phyloP scores from a whole-genome alignment of 352 stramenopile species.

The Salisapilia sapeloensis region DNA sequence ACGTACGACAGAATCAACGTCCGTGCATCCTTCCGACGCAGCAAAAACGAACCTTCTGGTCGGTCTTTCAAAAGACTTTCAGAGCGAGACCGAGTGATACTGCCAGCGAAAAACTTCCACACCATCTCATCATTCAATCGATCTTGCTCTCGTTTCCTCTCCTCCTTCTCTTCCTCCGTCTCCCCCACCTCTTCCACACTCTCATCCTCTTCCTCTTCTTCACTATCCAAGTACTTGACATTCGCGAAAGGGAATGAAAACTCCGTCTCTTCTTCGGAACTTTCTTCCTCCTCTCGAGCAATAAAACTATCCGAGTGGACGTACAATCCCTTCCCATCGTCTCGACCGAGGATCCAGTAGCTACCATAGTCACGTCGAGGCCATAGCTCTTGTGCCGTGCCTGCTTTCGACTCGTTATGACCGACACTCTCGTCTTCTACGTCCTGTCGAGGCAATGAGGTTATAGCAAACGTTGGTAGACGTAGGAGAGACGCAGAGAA shows the following conservation, averaged over 20 bases:
- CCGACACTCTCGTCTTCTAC: constrained; percentile 4
- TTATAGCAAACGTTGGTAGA: constrained; percentile 62
- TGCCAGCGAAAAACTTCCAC: constrained; percentile 70
- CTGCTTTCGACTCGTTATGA: not conserved
- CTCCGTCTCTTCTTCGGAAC: constrained; percentile 16
- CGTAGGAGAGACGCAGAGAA: constrained; percentile 50
- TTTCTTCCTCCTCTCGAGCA: constrained; percentile 33
- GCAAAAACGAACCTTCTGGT: constrained; percentile 55
- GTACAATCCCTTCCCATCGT: constrained; percentile 59
- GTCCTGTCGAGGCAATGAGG: constrained; percentile 43
- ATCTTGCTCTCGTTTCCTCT: constrained; percentile 15
- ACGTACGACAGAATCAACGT: constrained; percentile 75
- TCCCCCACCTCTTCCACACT: not conserved
- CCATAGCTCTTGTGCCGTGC: not conserved
- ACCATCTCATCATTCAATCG: constrained; percentile 35
- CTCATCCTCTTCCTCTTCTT: constrained; percentile 1
- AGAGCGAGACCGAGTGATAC: constrained; percentile 41
- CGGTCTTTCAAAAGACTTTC: constrained; percentile 21
- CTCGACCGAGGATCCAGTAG: constrained; percentile 66
- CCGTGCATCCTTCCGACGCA: constrained; percentile 65
- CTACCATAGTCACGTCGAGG: constrained; percentile 37
- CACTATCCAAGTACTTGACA: constrained; percentile 8
- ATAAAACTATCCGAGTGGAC: constrained; percentile 57
- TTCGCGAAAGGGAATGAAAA: constrained; percentile 29
- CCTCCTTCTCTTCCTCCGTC: constrained; percentile 9